Conservation (phyloP, 2,329 filamentous ascomycete genomes). For the Uncinocarpus reesii region DNA sequence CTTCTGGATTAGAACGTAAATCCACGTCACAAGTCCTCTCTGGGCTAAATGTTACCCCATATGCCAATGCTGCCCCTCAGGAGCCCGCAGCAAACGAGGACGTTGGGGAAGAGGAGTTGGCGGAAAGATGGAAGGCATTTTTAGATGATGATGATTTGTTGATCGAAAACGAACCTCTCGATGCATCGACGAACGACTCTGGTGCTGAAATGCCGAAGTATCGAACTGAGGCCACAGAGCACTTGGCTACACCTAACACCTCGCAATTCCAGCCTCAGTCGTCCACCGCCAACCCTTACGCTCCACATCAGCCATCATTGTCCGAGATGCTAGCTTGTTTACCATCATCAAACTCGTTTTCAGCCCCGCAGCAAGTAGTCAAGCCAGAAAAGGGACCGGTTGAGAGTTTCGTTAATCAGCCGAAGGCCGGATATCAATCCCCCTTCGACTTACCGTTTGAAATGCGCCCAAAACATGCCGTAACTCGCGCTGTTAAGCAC, state of each 20-base stretch:
- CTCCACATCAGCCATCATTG: slow-evolving; percentile 42
- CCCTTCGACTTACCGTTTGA: slow-evolving; percentile 94
- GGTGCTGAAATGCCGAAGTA: not conserved
- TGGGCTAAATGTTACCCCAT: slow-evolving; percentile 34
- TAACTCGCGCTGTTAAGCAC: slow-evolving; percentile 32
- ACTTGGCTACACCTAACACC: slow-evolving; percentile 4
- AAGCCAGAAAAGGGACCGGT: not conserved
- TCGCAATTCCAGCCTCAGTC: slow-evolving; percentile 5
- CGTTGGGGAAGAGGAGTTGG: slow-evolving; percentile 50
- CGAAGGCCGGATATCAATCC: slow-evolving; percentile 84
- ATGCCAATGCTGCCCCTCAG: slow-evolving; percentile 1
- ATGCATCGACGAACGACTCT: not conserved
- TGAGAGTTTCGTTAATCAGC: slow-evolving; percentile 81
- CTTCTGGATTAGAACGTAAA: slow-evolving; percentile 45
- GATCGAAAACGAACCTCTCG: slow-evolving; percentile 51
- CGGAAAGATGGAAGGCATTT: slow-evolving; percentile 73
- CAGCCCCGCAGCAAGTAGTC: not conserved
- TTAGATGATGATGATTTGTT: slow-evolving; percentile 61
- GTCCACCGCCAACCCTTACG: slow-evolving; percentile 37
- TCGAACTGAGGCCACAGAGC: not conserved
- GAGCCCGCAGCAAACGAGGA: slow-evolving; percentile 12
- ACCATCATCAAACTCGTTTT: slow-evolving; percentile 18
- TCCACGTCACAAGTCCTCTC: slow-evolving; percentile 58
- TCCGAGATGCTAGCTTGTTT: slow-evolving; percentile 37
- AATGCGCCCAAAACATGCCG: slow-evolving; percentile 49